Percentiles rank a stretch among this genome's conserved stretches.
Conservation (phyloP, 495 filamentous ascomycete genomes). For the Penicillium malachiteum region DNA sequence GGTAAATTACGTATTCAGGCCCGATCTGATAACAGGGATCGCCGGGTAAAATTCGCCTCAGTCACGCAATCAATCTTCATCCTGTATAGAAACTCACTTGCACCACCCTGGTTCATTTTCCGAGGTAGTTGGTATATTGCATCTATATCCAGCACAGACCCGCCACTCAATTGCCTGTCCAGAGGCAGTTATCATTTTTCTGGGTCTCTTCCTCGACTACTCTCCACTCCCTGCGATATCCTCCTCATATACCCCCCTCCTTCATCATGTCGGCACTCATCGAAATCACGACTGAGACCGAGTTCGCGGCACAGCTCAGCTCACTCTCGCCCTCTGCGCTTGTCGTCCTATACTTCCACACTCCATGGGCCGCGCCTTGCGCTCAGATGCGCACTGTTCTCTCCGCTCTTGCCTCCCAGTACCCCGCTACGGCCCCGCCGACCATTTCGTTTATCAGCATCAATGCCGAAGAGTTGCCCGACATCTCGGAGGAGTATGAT, state of each 20-base stretch:
- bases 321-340: conserved; percentile 66
- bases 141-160: background rate
- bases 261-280: conserved; percentile 65
- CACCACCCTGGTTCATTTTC: conserved; percentile 6
- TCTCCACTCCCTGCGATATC: conserved; percentile 10
- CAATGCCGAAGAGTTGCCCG: conserved; percentile 85
- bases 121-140: background rate
- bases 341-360: conserved; percentile 86
- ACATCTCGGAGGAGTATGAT: conserved; percentile 85
- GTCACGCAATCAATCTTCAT: conserved; percentile 28
- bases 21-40: conserved; percentile 32
- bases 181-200: background rate
- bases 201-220: background rate
- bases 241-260: conserved; percentile 9
- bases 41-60: conserved; percentile 27
- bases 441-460: conserved; percentile 78
- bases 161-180: background rate
- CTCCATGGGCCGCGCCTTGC: conserved; percentile 96
- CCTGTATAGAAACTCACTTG: background rate
- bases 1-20: background rate
- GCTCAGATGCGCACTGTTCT: conserved; percentile 90
- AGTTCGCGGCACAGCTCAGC: conserved; percentile 64
- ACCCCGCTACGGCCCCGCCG: conserved; percentile 63
- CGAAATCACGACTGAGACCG: conserved; percentile 67
- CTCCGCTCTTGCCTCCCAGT: conserved; percentile 76